These are phyloP conservation scores for Candida suzukii DNA, from an alignment of 805 yeast genomes.

Conservation along the genomic window DNA sequence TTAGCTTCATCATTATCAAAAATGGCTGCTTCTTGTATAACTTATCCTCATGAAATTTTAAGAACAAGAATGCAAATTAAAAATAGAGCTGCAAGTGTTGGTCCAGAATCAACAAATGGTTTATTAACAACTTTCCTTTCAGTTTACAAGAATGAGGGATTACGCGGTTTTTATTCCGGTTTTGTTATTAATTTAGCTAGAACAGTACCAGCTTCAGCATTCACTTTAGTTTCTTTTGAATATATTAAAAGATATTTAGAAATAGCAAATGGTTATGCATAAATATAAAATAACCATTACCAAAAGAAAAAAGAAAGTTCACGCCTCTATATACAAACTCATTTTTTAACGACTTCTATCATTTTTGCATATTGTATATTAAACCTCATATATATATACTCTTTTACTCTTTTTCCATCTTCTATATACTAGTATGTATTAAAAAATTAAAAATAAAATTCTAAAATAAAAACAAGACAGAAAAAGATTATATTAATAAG, in stretches of 20 bases:
- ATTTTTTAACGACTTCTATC: no score
- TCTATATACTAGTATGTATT: background rate
- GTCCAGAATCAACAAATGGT: background rate
- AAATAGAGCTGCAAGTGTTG: background rate
- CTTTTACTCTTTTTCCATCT: no score
- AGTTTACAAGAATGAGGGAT: constrained; percentile 61
- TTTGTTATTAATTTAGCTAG: constrained; percentile 78
- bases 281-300: background rate
- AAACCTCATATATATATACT: no score
- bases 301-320: background rate
- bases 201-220: constrained; percentile 92
- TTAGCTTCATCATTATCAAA: constrained; percentile 75
- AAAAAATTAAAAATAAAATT: no score
- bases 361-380: no score
- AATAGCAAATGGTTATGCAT: constrained; percentile 7
- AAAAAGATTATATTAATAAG: no score
- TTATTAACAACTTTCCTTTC: constrained; percentile 8
- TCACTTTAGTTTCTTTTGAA: constrained; percentile 91
- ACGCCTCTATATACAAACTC: no score
- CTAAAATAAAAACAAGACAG: no score
- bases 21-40: constrained; percentile 79
- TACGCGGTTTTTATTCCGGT: constrained; percentile 83
- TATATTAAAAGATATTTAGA: constrained; percentile 53
- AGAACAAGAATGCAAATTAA: constrained; percentile 81
- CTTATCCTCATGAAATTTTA: constrained; percentile 93